Conservation (phyloP, 2,329 filamentous ascomycete genomes). For the Aschersonia sp. region DNA sequence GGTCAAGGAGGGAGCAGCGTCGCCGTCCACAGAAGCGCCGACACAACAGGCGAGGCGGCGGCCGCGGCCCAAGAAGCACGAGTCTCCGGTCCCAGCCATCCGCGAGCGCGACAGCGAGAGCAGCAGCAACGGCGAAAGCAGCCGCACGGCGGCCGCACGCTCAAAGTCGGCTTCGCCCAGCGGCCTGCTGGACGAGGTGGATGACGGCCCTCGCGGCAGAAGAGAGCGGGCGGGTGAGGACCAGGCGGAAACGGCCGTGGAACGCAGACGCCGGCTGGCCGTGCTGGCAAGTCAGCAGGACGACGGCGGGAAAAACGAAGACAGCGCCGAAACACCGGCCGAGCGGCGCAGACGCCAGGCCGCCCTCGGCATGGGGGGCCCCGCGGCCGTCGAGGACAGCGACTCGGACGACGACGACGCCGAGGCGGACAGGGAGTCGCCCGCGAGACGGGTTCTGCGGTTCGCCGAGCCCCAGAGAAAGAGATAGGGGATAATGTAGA, state of each 20-base stretch:
- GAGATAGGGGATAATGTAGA: constrained; percentile 2
- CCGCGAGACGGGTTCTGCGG: constrained; percentile 39
- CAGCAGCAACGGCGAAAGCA: constrained; percentile 5
- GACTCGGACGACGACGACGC: constrained; percentile 44
- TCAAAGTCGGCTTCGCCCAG: constrained; percentile 8
- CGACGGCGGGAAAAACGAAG: constrained; percentile 7
- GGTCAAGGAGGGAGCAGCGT: constrained; percentile 24
- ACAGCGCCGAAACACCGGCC: constrained; percentile 52
- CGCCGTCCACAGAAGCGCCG: not conserved
- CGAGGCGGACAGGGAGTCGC: constrained; percentile 31
- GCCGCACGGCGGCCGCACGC: constrained; percentile 7
- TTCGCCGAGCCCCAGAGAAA: constrained; percentile 35
- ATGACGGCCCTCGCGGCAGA: constrained; percentile 1
- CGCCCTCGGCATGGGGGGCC: constrained; percentile 46
- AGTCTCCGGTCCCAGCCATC: constrained; percentile 6
- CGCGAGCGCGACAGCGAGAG: constrained; percentile 7
- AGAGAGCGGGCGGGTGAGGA: constrained; percentile 5
- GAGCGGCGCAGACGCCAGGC: constrained; percentile 61
- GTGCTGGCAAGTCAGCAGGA: constrained; percentile 29
- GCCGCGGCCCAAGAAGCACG: not conserved
- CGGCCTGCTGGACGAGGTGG: constrained; percentile 2
- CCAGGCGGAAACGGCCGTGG: constrained; percentile 50
- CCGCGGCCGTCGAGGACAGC: constrained; percentile 30
- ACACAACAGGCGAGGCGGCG: not conserved
- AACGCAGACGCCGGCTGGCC: constrained; percentile 49